Percentiles rank a stretch among this genome's conserved stretches.
Conservation (phyloP, 495 filamentous ascomycete species). For the Polyplosphaeria fusca region DNA sequence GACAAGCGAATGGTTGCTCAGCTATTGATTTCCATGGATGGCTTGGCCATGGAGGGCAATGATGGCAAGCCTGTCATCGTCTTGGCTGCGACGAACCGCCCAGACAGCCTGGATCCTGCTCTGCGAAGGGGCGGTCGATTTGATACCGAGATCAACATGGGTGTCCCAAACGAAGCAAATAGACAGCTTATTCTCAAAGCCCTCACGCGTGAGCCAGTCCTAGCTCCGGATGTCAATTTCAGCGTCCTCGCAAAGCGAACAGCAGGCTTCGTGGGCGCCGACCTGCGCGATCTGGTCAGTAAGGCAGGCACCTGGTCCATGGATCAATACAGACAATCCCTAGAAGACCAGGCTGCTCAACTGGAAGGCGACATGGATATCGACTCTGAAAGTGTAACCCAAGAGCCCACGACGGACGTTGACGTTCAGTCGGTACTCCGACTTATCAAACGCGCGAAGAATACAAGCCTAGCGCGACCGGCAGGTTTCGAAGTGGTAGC, state of each 20-base stretch:
- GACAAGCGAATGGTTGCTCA: conserved; percentile 94
- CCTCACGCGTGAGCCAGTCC: conserved; percentile 64
- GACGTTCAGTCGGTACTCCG: conserved; percentile 45
- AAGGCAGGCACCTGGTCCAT: conserved; percentile 66
- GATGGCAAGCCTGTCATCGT: conserved; percentile 89
- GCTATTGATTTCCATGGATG: conserved; percentile 70
- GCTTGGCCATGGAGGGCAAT: conserved; percentile 70
- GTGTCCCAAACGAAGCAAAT: conserved; percentile 83
- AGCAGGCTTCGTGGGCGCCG: conserved; percentile 93
- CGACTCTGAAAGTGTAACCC: conserved; percentile 17
- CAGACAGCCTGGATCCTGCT: conserved; percentile 85
- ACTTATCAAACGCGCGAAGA: conserved; percentile 53
- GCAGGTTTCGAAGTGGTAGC: conserved; percentile 40
- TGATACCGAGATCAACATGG: conserved; percentile 89
- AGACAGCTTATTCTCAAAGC: conserved; percentile 81
- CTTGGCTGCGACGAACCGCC: conserved; percentile 88
- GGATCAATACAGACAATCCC: conserved; percentile 38
- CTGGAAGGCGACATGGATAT: conserved; percentile 34
- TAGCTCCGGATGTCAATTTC: conserved; percentile 74
- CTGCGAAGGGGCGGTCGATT: conserved; percentile 83
- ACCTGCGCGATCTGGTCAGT: conserved; percentile 54
- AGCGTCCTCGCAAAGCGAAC: conserved; percentile 79
- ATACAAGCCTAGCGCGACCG: conserved; percentile 42
- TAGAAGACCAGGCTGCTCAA: conserved; percentile 36
- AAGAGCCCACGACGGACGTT: not conserved